phyloP scores from a whole-genome alignment of 176 grass and related monocot species.

The Raddia guianensis region DNA sequence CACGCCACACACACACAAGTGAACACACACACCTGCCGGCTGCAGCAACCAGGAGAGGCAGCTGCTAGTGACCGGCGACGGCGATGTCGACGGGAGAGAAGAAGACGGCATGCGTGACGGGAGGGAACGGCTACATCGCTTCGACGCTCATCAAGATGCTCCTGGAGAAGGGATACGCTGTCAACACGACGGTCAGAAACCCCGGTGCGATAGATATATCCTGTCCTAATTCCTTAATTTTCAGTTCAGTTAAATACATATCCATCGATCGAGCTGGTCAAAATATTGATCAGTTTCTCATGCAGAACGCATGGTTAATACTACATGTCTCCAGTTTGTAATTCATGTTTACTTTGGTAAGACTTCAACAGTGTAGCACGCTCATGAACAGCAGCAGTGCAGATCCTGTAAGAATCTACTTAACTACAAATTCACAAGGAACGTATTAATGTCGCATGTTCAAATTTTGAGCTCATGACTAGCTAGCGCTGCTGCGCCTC shows the following conservation, averaged over 20 bases:
- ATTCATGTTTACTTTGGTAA: no score
- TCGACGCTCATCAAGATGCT: slow-evolving; percentile 64
- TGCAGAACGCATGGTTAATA: no score
- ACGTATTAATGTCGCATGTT: not conserved
- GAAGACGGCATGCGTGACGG: slow-evolving; percentile 65
- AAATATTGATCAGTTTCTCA: not conserved
- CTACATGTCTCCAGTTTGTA: no score
- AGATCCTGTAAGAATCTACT: not conserved
- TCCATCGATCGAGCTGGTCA: not conserved
- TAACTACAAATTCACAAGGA: not conserved
- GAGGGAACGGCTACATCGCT: slow-evolving; percentile 66
- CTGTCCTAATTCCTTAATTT: not conserved
- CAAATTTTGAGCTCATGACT: not conserved
- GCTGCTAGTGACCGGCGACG: not conserved
- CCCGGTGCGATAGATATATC: slow-evolving; percentile 33
- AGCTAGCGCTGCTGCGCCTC: no score
- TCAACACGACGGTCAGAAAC: slow-evolving; percentile 71
- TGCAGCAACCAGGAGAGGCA: not conserved
- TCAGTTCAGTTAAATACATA: not conserved
- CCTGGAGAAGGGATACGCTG: slow-evolving; percentile 59
- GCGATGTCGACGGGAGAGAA: slow-evolving; percentile 1
- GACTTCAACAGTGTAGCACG: no score
- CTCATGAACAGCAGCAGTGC: no score
- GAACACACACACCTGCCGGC: no score
- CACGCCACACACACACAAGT: no score